phyloP scores from a whole-genome alignment of 2,329 filamentous ascomycete genomes.

The Penicillium sp. region DNA sequence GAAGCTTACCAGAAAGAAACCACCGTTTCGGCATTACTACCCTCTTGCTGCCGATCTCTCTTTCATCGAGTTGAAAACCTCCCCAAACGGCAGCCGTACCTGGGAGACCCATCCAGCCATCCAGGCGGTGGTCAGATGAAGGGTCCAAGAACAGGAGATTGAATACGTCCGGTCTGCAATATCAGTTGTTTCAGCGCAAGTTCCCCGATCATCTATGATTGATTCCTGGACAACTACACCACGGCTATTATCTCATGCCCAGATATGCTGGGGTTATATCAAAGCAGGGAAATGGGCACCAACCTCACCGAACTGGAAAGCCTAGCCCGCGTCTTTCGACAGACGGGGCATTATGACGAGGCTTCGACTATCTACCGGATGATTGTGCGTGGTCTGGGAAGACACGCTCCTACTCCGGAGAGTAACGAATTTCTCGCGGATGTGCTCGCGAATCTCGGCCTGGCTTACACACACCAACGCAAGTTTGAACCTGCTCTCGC shows the following conservation, averaged over 20 bases:
- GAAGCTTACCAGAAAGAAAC: too few species aligned
- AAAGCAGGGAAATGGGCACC: not conserved
- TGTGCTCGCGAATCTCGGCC: not conserved
- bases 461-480: not conserved
- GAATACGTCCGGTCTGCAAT: too few species aligned
- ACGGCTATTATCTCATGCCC: not conserved
- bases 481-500: not conserved
- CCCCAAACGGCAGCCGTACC: too few species aligned
- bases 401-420: not conserved
- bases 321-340: slow-evolving; percentile 6
- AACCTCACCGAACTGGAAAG: slow-evolving; percentile 4
- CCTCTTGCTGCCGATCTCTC: too few species aligned
- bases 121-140: too few species aligned
- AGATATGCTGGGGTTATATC: slow-evolving; percentile 5
- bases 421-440: not conserved
- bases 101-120: too few species aligned
- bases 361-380: not conserved
- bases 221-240: too few species aligned
- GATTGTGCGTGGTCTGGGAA: not conserved
- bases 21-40: too few species aligned
- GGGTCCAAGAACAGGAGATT: too few species aligned
- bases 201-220: too few species aligned
- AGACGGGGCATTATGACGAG: slow-evolving; percentile 2
- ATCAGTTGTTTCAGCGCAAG: too few species aligned
- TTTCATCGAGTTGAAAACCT: too few species aligned